Conservation (phyloP, 73 alveolate genomes). For the Paramecium sexaurelia region DNA sequence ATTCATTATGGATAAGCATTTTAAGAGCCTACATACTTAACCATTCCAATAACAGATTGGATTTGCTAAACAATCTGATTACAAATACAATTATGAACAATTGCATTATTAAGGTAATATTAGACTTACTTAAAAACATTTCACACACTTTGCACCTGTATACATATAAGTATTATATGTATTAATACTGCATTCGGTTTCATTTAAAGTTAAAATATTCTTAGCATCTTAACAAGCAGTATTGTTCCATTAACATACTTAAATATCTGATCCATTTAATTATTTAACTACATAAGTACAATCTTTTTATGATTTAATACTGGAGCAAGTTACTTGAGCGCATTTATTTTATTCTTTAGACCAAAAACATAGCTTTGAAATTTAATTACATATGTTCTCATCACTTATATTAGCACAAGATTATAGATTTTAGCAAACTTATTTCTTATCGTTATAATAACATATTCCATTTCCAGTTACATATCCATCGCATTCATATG, state of each 20-base stretch:
- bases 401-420: background rate
- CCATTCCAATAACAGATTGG: background rate
- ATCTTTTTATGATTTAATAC: background rate
- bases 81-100: background rate
- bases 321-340: background rate
- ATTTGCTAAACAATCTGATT: background rate
- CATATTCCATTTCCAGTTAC: background rate
- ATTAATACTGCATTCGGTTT: background rate
- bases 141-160: background rate
- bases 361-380: background rate
- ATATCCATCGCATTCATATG: background rate
- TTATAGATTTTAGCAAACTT: background rate
- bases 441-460: background rate
- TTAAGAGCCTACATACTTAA: background rate
- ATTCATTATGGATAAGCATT: background rate
- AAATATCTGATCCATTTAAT: background rate
- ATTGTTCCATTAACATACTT: background rate
- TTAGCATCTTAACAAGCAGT: background rate
- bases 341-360: background rate
- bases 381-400: background rate
- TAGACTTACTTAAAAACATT: background rate
- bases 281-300: background rate
- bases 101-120: background rate
- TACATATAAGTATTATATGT: background rate
- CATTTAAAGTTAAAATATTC: background rate